Evolutionary conservation across 2,329 filamentous ascomycete genomes (phyloP), one percentile per base, ranked within the genome.

Genomic region (Whalleya microplaca): DNA sequence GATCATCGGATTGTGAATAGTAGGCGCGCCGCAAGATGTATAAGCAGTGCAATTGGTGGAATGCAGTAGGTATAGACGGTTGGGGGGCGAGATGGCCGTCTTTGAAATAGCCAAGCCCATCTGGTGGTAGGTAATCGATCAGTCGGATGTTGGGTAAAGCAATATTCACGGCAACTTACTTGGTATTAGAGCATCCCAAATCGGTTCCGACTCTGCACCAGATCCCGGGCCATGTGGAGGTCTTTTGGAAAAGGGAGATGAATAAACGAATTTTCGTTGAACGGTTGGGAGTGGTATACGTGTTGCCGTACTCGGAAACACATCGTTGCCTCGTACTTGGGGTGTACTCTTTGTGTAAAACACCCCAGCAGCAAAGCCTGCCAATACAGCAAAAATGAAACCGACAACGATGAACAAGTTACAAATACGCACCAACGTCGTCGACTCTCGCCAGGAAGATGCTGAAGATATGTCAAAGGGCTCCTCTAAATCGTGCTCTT

Each of bases 131-230:
- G 16, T 29, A 7, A 18, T 29, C 23, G 9, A 18, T 47, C 32
- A 47, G 21, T 47, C n/a, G 45, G 8, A 45, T 20, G 27, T 29
- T 29, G 27, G 6, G 27, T 6, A 6, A 12, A 12, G 27, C 12
- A 6, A 5, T 6, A 12, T 29, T 29, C 20, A 21, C 14, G 42
- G 42, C 5, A 8, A 55, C 55, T 52, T 40, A 58, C 58, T 58
- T 12, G 55, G 58, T 48, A 61, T 45, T 40, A 61, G 21, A 7
- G 58, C 54, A 20, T 61, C 58, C 58, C 54, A 61, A 29, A 61
- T 49, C 21, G 55, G 58, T 29, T 58, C 58, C 3, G 58, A 55
- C 21, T 27, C 37, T 2, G 51, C 23, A 44, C 48, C 58, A 29
- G 47, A 21, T 21, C 48, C 58, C 14, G 53, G 47, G 18, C 21